Evolutionary conservation across 225 moss, liverwort and hornwort genomes (phyloP), one percentile per base, ranked within the genome.

Genomic region (Physcomitrellopsis africana): DNA sequence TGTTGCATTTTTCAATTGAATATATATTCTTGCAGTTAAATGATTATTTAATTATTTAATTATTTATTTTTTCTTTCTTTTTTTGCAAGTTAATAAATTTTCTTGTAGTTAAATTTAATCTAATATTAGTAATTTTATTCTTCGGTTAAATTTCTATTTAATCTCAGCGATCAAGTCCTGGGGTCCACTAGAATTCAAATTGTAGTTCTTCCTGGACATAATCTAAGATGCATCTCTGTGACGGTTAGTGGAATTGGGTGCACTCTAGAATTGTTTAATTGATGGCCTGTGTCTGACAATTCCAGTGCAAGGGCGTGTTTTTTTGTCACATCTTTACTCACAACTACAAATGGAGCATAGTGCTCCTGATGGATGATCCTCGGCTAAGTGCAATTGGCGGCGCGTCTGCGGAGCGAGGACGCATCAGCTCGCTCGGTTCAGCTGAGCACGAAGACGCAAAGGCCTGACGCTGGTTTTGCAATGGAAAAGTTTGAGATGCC

Each of bases 401-500:
- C 46, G 63, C 68, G n/a, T 61, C 81, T 24, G 59, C 52, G 6
- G 61, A 69, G 53, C 60, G 68, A 24, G 76, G 68, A 24, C 67
- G 60, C 29, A 71, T 72, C 18, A 77, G 64, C 72, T 72, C 59
- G 69, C 76, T 60, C 5, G 79, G 63, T 63, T 63, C 81, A 19
- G 73, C 73, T 12, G 62, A 64, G 47, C 69, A 75, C 12, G 67
- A 72, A 61, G 77, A 68, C 9, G 13, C 57, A 6, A 24, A 51
- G 59, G 10, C 52, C 68, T 74, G 78, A 76, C 66, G 65, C 47
- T 41, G 13, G 65, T 42, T 18, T 77, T 44, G 42, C 11, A 56
- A 69, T 67, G 20, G 62, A 77, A 32, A 64, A 64, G 13, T 68
- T 70, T 18, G 78, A 81, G 76, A 77, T 85, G 58, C 80, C 87